Base-by-base conservation (phyloP, 306 rosid species). In the Cicer cuneatum region DNA sequence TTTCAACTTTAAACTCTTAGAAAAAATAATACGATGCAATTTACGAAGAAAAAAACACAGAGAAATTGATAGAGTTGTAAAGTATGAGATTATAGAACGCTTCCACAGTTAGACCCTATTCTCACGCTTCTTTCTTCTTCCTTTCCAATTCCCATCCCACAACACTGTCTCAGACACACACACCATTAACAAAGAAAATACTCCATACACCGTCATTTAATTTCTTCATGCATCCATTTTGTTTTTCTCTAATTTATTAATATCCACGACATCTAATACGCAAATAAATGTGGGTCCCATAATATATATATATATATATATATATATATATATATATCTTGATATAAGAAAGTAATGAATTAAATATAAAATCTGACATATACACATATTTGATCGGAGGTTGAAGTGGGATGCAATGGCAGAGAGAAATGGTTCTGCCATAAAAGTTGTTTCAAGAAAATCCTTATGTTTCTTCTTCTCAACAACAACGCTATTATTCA, bases 391-490 rank as follows among this genome's bases (percentile, higher is more conserved):
- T 29, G 35, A 29, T 29, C 35, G 35, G n/a, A n/a, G n/a, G n/a
- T n/a, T n/a, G n/a, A n/a, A n/a, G 43, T 74, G 38, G 54, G 62
- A 58, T 45, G 66, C 35, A 57, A 92, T 92, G 93, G 77, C 62
- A 2, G 97, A 88, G 63, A 86, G 75, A 66, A 82, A 73, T 64
- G 74, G 48, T 60, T 13, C 78, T 2, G 70, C 88, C 41, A 47
- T 78, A 7, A 80, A 79, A 74, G 72, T 83, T 51, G 21, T 80
- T 84, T 83, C 90, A 61, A 71, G 91, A 13, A 86, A 84, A 16
- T 80, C 87, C 35, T 49, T 92, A 66, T 63, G 85, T 10, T 85
- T 63, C 49, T 84, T 92, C 66, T 89, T 92, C 53, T 8, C 80
- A 14, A 7, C 76, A 18, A 84, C 88, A 12, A 82, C 90, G 8